Conservation (phyloP, 352 stramenopile genomes). For the Thraustotheca clavata region DNA sequence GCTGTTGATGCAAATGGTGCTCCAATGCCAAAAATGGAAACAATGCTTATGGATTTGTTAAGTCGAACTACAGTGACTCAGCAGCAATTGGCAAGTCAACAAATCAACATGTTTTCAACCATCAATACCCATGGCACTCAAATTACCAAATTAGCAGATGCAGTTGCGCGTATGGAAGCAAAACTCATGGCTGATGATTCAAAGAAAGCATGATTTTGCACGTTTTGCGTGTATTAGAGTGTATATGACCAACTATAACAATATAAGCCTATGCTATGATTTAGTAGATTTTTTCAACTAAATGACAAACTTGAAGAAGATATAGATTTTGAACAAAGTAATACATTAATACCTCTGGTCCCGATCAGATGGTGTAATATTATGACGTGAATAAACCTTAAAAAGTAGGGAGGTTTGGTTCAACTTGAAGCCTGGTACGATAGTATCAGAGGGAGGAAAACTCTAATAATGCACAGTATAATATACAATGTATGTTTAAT, state of each 20-base stretch:
- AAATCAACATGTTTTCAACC: slow-evolving; percentile 84
- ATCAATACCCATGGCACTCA: slow-evolving; percentile 80
- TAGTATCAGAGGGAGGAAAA: too few species aligned
- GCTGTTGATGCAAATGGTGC: slow-evolving; percentile 66
- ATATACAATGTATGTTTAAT: too few species aligned
- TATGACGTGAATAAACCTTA: too few species aligned
- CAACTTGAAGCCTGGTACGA: too few species aligned
- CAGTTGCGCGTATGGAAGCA: slow-evolving; percentile 82
- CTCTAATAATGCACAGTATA: too few species aligned
- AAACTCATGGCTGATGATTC: slow-evolving; percentile 78
- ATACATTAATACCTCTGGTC: too few species aligned
- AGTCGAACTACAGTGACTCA: slow-evolving; percentile 82
- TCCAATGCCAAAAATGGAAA: slow-evolving; percentile 71
- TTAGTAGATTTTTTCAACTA: too few species aligned
- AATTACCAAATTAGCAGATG: slow-evolving; percentile 74
- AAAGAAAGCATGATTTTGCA: background rate
- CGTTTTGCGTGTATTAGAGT: slow-evolving; percentile 1
- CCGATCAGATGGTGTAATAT: too few species aligned
- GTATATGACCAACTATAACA: slow-evolving; percentile 14
- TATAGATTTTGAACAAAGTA: too few species aligned
- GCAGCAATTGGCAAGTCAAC: slow-evolving; percentile 84
- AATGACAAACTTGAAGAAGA: too few species aligned
- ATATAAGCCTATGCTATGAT: background rate
- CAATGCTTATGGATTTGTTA: slow-evolving; percentile 83
- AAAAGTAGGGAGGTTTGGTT: too few species aligned